Evolutionary conservation across 1,284 basidiomycete species (phyloP).

Genomic region (Rhodofomes roseus): DNA sequence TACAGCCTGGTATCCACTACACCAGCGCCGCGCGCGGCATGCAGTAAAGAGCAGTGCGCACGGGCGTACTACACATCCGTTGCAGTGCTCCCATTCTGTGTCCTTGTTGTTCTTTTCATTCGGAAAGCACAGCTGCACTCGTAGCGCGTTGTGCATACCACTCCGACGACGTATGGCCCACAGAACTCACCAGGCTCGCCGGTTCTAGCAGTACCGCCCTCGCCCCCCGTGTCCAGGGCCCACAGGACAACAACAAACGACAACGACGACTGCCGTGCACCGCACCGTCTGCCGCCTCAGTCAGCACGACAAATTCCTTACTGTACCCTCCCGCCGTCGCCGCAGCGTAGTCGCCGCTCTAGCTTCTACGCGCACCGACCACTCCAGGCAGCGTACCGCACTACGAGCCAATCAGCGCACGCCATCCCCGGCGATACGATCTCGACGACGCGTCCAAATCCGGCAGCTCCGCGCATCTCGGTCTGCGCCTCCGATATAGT

Average conservation of each 20-base stretch:
- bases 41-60: not conserved
- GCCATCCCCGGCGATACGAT: not conserved
- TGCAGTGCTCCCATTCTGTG: not conserved
- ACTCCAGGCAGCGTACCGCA: not conserved
- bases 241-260: not conserved
- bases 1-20: not conserved
- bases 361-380: not conserved
- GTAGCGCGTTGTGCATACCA: not conserved
- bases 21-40: not conserved
- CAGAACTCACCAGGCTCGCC: not conserved
- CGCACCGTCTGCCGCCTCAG: not conserved
- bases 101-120: not conserved
- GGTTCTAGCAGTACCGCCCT: not conserved
- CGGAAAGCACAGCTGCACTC: too few relatives aligned
- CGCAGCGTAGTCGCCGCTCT: not conserved
- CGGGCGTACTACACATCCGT: not conserved
- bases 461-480: slow-evolving; percentile 3
- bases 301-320: slow-evolving; percentile 1
- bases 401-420: not conserved
- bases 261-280: not conserved
- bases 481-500: not conserved
- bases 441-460: not conserved
- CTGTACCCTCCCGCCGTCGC: not conserved
- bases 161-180: not conserved
- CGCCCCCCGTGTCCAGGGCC: not conserved